Percentiles rank a stretch among this genome's conserved stretches.
phyloP scores from a whole-genome alignment of 805 yeast genomes.

The Yamadazyma sp. region DNA sequence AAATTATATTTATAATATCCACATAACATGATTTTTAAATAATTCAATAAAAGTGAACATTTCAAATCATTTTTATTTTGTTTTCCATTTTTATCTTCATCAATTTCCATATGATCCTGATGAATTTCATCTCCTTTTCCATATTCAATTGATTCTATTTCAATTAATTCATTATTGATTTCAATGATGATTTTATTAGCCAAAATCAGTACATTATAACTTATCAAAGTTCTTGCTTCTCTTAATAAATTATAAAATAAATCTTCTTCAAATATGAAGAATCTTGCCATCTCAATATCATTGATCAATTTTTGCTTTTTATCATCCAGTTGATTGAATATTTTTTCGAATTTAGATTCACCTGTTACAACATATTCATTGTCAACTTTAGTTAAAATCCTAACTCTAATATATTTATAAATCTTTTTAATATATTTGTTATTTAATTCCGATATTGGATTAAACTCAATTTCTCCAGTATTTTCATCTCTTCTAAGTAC shows the following conservation, averaged over 20 bases:
- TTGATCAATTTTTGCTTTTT: constrained; percentile 33
- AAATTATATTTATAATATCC: constrained; percentile 51
- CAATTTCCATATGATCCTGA: constrained; percentile 39
- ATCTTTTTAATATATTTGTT: constrained; percentile 33
- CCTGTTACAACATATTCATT: constrained; percentile 57
- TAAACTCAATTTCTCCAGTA: constrained; percentile 32
- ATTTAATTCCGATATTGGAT: constrained; percentile 23
- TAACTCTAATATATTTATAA: constrained; percentile 55
- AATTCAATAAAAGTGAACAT: constrained; percentile 54
- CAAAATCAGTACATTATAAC: constrained; percentile 66
- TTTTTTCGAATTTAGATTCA: constrained; percentile 41
- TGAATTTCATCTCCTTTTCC: too few species aligned
- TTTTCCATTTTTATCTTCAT: constrained; percentile 16
- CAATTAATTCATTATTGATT: constrained; percentile 62
- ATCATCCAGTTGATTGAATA: constrained; percentile 11
- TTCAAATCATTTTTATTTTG: constrained; percentile 27
- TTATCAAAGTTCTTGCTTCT: constrained; percentile 69
- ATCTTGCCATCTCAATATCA: constrained; percentile 65
- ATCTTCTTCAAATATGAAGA: constrained; percentile 83
- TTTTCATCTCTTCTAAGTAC: constrained; percentile 49
- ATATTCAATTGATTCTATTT: constrained; percentile 59
- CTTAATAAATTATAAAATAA: constrained; percentile 71
- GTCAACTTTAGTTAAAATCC: constrained; percentile 53
- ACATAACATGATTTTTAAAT: constrained; percentile 60
- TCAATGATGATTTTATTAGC: constrained; percentile 64